Evolutionary conservation across 495 filamentous ascomycete species (phyloP).

Genomic region (Lentithecium fluviatile): DNA sequence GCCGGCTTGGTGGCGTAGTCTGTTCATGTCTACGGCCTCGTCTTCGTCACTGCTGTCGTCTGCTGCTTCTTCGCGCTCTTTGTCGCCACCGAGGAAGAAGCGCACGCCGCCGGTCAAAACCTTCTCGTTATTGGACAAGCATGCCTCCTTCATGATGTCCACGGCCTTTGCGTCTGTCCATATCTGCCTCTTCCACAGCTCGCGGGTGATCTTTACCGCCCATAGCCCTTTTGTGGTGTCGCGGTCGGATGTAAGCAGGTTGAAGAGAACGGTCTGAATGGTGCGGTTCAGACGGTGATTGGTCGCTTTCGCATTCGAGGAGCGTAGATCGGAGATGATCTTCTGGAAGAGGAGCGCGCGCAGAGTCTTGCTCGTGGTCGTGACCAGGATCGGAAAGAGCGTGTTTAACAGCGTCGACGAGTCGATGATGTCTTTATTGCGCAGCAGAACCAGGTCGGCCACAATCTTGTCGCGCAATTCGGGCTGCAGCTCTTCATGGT

Average conservation of each 20-base stretch:
- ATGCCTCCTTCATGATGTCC: slow-evolving; percentile 91
- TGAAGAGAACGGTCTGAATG: slow-evolving; percentile 88
- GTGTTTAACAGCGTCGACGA: slow-evolving; percentile 80
- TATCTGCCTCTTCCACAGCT: slow-evolving; percentile 83
- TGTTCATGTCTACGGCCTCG: slow-evolving; percentile 73
- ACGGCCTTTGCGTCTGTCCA: slow-evolving; percentile 88
- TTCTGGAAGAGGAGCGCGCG: slow-evolving; percentile 83
- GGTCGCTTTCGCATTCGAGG: slow-evolving; percentile 75
- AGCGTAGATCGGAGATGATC: slow-evolving; percentile 84
- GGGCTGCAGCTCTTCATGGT: slow-evolving; percentile 75
- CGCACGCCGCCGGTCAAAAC: slow-evolving; percentile 80
- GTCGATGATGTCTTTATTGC: slow-evolving; percentile 89
- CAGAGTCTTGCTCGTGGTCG: slow-evolving; percentile 83
- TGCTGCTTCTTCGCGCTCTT: slow-evolving; percentile 86
- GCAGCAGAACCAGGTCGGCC: slow-evolving; percentile 79
- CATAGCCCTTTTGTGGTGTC: slow-evolving; percentile 83
- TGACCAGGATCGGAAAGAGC: slow-evolving; percentile 85
- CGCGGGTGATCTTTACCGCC: slow-evolving; percentile 87
- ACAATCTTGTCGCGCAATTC: slow-evolving; percentile 94
- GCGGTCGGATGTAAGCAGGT: slow-evolving; percentile 81
- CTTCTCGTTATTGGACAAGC: slow-evolving; percentile 80
- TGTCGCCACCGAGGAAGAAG: slow-evolving; percentile 94
- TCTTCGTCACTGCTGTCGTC: slow-evolving; percentile 83
- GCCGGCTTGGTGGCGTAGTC: slow-evolving; percentile 75
- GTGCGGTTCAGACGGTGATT: slow-evolving; percentile 92